Conservation (phyloP, 192 early-diverging fungal genomes). For the Coemansia sp. region DNA sequence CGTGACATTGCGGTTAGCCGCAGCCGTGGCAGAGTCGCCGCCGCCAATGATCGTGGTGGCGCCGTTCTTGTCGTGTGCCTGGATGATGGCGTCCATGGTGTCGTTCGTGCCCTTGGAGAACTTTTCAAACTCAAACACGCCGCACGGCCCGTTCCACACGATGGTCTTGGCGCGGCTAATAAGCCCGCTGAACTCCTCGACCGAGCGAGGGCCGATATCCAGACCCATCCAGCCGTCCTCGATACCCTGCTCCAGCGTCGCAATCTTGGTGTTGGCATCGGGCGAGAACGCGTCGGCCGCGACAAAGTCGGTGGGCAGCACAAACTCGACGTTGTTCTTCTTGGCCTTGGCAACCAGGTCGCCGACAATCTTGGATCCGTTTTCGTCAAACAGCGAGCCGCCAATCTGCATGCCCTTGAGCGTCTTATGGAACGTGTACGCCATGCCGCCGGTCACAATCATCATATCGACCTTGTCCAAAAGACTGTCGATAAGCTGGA, state of each 20-base stretch:
- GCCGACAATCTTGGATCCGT: conserved; percentile 80
- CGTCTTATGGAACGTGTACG: conserved; percentile 97
- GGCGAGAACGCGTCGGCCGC: conserved; percentile 85
- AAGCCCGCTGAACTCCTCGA: conserved; percentile 63
- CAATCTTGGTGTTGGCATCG: conserved; percentile 77
- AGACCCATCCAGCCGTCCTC: conserved; percentile 89
- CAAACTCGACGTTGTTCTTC: conserved; percentile 81
- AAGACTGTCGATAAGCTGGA: conserved; percentile 96
- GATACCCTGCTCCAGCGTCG: conserved; percentile 86
- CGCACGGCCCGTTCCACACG: conserved; percentile 97
- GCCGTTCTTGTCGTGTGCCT: conserved; percentile 73
- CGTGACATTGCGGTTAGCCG: conserved; percentile 78
- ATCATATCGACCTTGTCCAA: conserved; percentile 90
- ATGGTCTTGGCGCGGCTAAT: conserved; percentile 85
- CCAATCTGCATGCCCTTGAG: conserved; percentile 87
- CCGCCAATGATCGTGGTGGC: conserved; percentile 93
- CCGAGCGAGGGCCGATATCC: conserved; percentile 82
- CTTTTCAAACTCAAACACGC: conserved; percentile 97
- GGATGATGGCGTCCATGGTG: conserved; percentile 80
- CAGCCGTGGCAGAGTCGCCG: conserved; percentile 97
- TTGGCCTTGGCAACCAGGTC: conserved; percentile 86
- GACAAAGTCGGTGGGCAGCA: conserved; percentile 87
- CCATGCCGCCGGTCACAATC: conserved; percentile 92
- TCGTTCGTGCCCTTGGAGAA: conserved; percentile 84
- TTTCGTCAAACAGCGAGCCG: conserved; percentile 84